phyloP scores from a whole-genome alignment of 352 stramenopile genomes.

The Pythium inflatum region DNA sequence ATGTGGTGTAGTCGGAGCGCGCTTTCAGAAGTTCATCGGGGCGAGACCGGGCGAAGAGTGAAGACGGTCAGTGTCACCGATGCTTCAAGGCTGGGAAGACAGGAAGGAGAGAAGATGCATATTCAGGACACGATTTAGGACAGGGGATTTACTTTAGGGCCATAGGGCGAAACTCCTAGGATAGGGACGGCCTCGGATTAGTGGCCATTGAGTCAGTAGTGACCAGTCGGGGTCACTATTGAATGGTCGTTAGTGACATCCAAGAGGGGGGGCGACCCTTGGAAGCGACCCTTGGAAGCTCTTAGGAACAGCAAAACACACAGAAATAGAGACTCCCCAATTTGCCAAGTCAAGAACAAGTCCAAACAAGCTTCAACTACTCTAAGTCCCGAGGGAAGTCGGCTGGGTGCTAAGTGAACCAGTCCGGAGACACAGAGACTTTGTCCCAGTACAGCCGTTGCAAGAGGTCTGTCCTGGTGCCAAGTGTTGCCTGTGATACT shows the following conservation, averaged over 20 bases:
- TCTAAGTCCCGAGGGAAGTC: constrained; percentile 1
- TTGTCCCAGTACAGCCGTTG: background rate
- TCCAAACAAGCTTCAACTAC: background rate
- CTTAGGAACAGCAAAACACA: background rate
- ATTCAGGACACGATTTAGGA: background rate
- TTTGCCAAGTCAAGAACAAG: constrained; percentile 1
- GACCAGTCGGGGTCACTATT: background rate
- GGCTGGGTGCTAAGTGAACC: background rate
- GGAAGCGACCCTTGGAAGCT: background rate
- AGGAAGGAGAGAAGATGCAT: no score
- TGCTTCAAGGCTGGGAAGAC: no score
- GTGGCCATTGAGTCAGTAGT: background rate
- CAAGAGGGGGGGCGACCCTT: background rate
- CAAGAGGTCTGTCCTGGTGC: background rate
- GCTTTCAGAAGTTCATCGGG: no score
- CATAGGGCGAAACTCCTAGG: background rate
- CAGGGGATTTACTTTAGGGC: no score
- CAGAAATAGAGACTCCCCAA: constrained; percentile 1
- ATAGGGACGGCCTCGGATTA: background rate
- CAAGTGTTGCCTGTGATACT: background rate
- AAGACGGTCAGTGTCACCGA: no score
- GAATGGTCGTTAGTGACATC: background rate
- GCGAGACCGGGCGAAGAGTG: no score
- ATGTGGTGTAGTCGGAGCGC: no score
- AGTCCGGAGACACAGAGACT: background rate